phyloP scores from a whole-genome alignment of 2,329 filamentous ascomycete species.

The Fusarium luffae region DNA sequence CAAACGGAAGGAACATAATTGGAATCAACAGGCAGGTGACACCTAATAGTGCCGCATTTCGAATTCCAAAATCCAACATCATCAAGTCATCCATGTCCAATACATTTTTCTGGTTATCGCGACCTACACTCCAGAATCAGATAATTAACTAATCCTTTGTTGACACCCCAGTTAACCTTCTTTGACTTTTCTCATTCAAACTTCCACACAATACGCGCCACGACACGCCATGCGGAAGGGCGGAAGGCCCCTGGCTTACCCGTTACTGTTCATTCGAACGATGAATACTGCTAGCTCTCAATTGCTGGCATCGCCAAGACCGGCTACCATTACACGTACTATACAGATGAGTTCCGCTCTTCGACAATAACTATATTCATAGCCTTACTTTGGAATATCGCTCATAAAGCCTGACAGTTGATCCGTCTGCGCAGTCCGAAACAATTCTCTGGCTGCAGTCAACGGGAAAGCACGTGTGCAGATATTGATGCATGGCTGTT shows the following conservation, averaged over 20 bases:
- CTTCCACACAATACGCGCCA: constrained; percentile 23
- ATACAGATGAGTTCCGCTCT: not conserved
- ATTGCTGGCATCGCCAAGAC: constrained; percentile 26
- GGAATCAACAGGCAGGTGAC: not conserved
- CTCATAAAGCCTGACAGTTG: not conserved
- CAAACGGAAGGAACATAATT: not conserved
- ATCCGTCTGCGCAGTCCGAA: not conserved
- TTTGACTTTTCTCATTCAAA: constrained; percentile 13
- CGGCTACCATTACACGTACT: not conserved
- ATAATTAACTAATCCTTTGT: not conserved
- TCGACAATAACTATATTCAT: not conserved
- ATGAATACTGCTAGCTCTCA: constrained; percentile 7
- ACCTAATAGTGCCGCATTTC: not conserved
- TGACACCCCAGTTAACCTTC: constrained; percentile 3
- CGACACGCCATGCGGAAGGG: constrained; percentile 28
- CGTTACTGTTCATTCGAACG: constrained; percentile 12
- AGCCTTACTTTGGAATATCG: not conserved
- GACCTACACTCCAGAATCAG: not conserved
- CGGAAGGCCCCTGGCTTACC: constrained; percentile 31
- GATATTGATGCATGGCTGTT: constrained; percentile 12
- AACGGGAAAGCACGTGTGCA: constrained; percentile 16
- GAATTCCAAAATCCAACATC: not conserved
- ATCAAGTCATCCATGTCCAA: not conserved
- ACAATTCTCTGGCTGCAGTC: not conserved
- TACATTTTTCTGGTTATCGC: not conserved